Evolutionary conservation across 73 alveolate species (phyloP).

Genomic region (Paraurostyla sp.): DNA sequence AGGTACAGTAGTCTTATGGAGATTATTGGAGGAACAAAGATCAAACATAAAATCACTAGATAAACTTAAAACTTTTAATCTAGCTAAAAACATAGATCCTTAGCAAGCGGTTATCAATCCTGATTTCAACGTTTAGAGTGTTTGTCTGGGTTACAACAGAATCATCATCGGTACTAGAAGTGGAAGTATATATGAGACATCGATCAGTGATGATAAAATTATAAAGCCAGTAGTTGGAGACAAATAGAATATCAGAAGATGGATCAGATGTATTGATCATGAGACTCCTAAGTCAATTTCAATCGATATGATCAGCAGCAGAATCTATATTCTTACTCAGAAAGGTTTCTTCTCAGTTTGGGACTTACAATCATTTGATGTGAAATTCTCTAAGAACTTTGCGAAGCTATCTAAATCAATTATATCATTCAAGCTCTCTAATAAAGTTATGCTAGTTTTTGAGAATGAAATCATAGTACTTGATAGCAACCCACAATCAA

Average conservation of each 20-base stretch:
- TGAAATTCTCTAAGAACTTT: slow-evolving; percentile 73
- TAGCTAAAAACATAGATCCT: slow-evolving; percentile 66
- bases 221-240: slow-evolving; percentile 33
- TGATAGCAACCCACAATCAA: slow-evolving; percentile 36
- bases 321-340: slow-evolving; percentile 76
- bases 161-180: slow-evolving; percentile 88
- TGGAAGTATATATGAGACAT: slow-evolving; percentile 83
- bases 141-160: slow-evolving; percentile 84
- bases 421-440: slow-evolving; percentile 81
- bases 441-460: slow-evolving; percentile 83
- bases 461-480: slow-evolving; percentile 82
- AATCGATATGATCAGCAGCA: slow-evolving; percentile 68
- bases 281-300: slow-evolving; percentile 79
- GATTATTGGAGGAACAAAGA: slow-evolving; percentile 60
- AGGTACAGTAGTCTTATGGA: slow-evolving; percentile 88
- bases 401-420: slow-evolving; percentile 73
- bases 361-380: slow-evolving; percentile 80
- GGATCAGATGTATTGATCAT: slow-evolving; percentile 85
- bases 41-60: slow-evolving; percentile 77
- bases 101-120: slow-evolving; percentile 59
- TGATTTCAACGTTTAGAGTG: slow-evolving; percentile 76
- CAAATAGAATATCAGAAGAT: slow-evolving; percentile 50
- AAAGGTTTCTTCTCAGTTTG: slow-evolving; percentile 88
- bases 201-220: slow-evolving; percentile 62
- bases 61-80: slow-evolving; percentile 57